Evolutionary conservation across 352 stramenopile genomes (phyloP).

Genomic region (Phytophthora cryptogea): DNA sequence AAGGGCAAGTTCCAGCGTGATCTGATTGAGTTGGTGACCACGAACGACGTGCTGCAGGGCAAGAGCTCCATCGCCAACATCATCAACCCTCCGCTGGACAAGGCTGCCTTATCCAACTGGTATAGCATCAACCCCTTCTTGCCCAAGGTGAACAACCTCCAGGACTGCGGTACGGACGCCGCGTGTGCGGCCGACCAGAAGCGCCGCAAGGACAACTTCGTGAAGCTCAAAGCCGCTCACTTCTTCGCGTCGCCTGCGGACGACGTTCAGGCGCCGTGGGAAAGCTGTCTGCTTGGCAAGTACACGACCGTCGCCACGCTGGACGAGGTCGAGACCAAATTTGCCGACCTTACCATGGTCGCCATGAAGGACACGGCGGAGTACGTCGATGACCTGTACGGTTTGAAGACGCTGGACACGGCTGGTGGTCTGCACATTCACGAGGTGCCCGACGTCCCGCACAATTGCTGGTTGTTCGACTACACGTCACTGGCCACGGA

Average conservation of each 20-base stretch:
- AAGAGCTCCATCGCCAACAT: constrained; percentile 48
- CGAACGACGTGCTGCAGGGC: constrained; percentile 32
- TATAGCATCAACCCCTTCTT: constrained; percentile 45
- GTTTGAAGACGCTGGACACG: constrained; percentile 41
- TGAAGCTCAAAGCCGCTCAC: constrained; percentile 44
- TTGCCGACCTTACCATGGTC: constrained; percentile 33
- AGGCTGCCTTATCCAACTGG: constrained; percentile 41
- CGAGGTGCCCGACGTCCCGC: constrained; percentile 28
- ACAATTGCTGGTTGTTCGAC: constrained; percentile 50
- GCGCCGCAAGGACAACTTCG: constrained; percentile 51
- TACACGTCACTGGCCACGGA: constrained; percentile 40
- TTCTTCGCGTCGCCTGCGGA: constrained; percentile 61
- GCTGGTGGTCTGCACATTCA: constrained; percentile 34
- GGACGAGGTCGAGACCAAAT: constrained; percentile 38
- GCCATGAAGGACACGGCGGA: constrained; percentile 39
- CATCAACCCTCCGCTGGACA: constrained; percentile 32
- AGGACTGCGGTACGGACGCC: constrained; percentile 17
- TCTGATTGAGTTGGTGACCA: constrained; percentile 38
- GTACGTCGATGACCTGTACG: constrained; percentile 44
- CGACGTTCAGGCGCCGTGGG: constrained; percentile 47
- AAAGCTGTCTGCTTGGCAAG: constrained; percentile 45
- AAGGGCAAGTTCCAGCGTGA: constrained; percentile 51
- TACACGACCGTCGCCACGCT: constrained; percentile 44
- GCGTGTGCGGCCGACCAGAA: constrained; percentile 29
- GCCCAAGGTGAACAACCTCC: constrained; percentile 48